Conservation (phyloP, 441 rosid genomes). For the Pelargonium cotyledonis region DNA sequence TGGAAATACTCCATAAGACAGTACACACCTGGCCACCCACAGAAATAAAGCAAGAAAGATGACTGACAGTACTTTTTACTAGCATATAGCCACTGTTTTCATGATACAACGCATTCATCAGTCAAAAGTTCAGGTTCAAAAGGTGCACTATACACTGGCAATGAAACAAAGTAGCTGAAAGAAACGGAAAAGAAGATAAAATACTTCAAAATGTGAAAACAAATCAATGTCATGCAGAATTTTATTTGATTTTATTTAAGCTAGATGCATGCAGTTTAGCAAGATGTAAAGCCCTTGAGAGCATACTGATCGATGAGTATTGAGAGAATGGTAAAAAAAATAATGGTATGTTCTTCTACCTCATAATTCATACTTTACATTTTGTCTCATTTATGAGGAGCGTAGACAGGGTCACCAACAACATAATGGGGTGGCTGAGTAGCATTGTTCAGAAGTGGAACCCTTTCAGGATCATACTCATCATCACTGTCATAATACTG, state of each 20-base stretch:
- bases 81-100: too few species aligned
- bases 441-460: slow-evolving; percentile 52
- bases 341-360: slow-evolving; percentile 22
- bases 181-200: neutral
- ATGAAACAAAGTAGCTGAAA: too few species aligned
- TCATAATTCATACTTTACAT: slow-evolving; percentile 48
- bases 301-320: neutral
- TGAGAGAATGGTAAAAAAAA: neutral
- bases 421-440: slow-evolving; percentile 46
- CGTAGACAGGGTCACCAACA: slow-evolving; percentile 56
- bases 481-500: slow-evolving; percentile 66
- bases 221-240: neutral
- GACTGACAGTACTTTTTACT: too few species aligned
- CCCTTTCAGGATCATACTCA: slow-evolving; percentile 46
- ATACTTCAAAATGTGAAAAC: neutral
- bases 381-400: slow-evolving; percentile 43
- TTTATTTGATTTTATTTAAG: neutral
- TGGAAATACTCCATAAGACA: too few species aligned
- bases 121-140: too few species aligned
- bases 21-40: too few species aligned
- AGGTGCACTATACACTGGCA: too few species aligned
- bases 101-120: too few species aligned
- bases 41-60: too few species aligned
- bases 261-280: neutral
- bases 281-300: neutral